phyloP scores from a whole-genome alignment of 2,329 filamentous ascomycete species.

The Penicillium sp. region DNA sequence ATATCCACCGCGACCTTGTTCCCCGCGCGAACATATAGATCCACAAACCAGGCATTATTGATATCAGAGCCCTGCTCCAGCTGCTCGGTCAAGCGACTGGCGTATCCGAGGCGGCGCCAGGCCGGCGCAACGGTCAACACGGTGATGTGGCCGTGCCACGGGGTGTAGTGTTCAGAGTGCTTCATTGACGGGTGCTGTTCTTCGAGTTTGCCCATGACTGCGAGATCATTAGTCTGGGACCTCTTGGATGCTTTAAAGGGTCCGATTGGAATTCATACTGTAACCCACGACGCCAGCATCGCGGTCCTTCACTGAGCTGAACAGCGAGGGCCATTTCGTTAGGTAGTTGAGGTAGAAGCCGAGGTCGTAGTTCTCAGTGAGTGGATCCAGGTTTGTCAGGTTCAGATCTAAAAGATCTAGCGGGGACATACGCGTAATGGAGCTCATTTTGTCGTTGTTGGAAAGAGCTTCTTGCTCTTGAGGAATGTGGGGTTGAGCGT shows the following conservation, averaged over 20 bases:
- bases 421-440: slow-evolving; percentile 81
- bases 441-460: slow-evolving; percentile 63
- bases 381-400: slow-evolving; percentile 89
- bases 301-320: slow-evolving; percentile 85
- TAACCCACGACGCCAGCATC: slow-evolving; percentile 92
- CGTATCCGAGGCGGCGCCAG: slow-evolving; percentile 82
- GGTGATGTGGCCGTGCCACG: slow-evolving; percentile 99
- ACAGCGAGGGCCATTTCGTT: slow-evolving; percentile 92
- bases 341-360: slow-evolving; percentile 96
- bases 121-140: slow-evolving; percentile 89
- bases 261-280: slow-evolving; percentile 59
- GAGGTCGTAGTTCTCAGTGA: slow-evolving; percentile 98
- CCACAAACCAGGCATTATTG: slow-evolving; percentile 89
- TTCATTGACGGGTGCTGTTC: slow-evolving; percentile 74
- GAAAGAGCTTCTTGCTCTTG: slow-evolving; percentile 1
- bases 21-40: slow-evolving; percentile 87
- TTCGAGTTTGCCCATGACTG: slow-evolving; percentile 97
- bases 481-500: slow-evolving; percentile 24
- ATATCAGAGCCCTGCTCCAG: slow-evolving; percentile 81
- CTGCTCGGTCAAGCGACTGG: slow-evolving; percentile 76
- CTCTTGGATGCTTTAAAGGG: neutral
- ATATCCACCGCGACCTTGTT: slow-evolving; percentile 85
- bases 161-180: slow-evolving; percentile 86
- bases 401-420: slow-evolving; percentile 87
- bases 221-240: slow-evolving; percentile 2